Evolutionary conservation across 2,329 filamentous ascomycete species (phyloP), one percentile per base, ranked within the genome.

Genomic region (Esteya vermicola): DNA sequence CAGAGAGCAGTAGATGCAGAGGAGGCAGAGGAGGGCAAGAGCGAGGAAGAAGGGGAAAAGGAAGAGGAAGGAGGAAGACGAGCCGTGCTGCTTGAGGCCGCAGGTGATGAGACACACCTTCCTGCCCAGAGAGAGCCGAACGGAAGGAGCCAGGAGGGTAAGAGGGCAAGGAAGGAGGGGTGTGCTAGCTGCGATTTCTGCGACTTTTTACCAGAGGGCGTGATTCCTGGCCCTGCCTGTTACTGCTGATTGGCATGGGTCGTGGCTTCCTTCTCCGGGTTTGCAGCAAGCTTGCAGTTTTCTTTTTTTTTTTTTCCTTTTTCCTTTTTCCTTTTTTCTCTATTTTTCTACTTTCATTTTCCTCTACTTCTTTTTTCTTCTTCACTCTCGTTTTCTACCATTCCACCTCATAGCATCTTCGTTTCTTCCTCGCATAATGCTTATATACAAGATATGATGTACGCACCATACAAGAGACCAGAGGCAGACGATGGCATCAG

Each of bases 11-110:
- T 13, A 34, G 32, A 6, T 13, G 31, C 31, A 13, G 18, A 8
- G 26, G 34, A 41, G 41, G 44, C 36, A 31, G 31, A 43, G 40
- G 39, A 26, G 36, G 36, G 39, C 39, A 31, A 25, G 31, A 39
- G 22, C n/a, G 33, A 30, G 33, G 42, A 37, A 38, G 42, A 43
- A 48, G 39, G 38, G 49, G 40, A 44, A 43, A 27, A 33, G 31
- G 45, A 9, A 20, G 13, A 34, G n/a, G 31, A 18, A 7, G 36
- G 30, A 26, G 18, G 22, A 40, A 25, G 37, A 22, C 14, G 20
- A 26, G 25, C 18, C 28, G 14, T 31, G 28, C 28, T 16, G 28
- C n/a, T 14, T 31, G 28, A 8, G 28, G 28, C 28, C 28, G n/a
- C 28, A 31, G 28, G 28, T 16, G n/a, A 31, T 14, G 18, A 9